Evolutionary conservation across 164 flowering plant genomes (phyloP).

Genomic region (Umbilicus rupestris): DNA sequence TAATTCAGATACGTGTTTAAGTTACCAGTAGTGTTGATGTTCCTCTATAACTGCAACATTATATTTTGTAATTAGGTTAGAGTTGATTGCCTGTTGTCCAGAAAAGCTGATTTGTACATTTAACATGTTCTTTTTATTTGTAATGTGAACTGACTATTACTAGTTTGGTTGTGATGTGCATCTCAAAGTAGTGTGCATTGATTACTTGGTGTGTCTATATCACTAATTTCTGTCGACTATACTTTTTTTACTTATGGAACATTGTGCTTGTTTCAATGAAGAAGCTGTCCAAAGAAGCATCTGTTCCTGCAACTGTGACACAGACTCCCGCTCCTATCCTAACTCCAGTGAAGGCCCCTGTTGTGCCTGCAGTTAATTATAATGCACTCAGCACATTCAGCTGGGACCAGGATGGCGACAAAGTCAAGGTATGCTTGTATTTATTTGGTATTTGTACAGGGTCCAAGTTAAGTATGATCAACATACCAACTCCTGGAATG

Average conservation of each 20-base stretch:
- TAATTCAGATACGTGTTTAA: no score
- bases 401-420: constrained; percentile 93
- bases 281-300: background rate
- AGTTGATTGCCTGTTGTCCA: background rate
- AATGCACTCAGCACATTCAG: constrained; percentile 66
- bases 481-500: background rate
- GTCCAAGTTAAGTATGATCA: background rate
- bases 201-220: background rate
- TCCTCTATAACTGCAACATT: no score
- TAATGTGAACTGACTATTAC: no score
- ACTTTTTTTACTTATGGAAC: background rate
- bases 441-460: no score
- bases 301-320: constrained; percentile 17
- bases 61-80: background rate
- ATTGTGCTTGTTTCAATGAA: background rate
- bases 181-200: background rate
- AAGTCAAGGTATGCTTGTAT: constrained; percentile 68
- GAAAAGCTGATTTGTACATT: background rate
- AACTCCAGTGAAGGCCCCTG: constrained; percentile 23
- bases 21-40: no score
- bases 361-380: constrained; percentile 36
- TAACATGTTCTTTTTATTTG: background rate
- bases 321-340: constrained; percentile 24
- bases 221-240: background rate
- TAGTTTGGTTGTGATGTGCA: no score